Evolutionary conservation across 75 land plant genomes (phyloP).

Genomic region (Picea glauca): DNA sequence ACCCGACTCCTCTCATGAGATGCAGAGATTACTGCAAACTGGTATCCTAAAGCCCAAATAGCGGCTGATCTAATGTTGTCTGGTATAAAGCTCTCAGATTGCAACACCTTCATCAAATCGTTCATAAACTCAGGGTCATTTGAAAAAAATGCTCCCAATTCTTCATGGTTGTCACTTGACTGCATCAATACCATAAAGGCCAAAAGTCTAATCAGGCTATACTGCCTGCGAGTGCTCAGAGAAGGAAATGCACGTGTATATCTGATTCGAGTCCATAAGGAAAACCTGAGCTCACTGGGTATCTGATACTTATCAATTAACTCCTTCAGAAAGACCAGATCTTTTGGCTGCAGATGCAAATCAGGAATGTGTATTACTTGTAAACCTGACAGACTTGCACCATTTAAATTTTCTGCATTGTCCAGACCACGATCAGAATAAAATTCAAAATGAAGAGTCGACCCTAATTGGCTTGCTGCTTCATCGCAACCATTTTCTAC

Average conservation of each 20-base stretch:
- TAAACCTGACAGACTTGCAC: conserved; percentile 25
- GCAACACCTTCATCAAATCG: conserved; percentile 83
- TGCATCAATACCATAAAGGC: conserved; percentile 93
- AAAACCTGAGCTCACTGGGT: conserved; percentile 76
- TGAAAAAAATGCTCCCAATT: conserved; percentile 86
- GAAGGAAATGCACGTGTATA: conserved; percentile 81
- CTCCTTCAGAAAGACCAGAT: conserved; percentile 62
- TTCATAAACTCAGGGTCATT: conserved; percentile 99
- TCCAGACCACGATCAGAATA: conserved; percentile 27
- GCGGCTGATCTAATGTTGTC: conserved; percentile 80
- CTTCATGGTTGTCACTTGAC: conserved; percentile 94
- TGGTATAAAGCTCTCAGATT: conserved; percentile 73
- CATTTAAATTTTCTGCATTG: conserved; percentile 12
- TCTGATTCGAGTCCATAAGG: conserved; percentile 84
- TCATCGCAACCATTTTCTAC: conserved; percentile 47
- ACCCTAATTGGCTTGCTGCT: conserved; percentile 58
- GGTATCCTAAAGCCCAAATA: conserved; percentile 85
- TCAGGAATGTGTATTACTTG: conserved; percentile 76
- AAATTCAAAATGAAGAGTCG: conserved; percentile 90
- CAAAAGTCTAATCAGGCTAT: conserved; percentile 83
- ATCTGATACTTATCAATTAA: conserved; percentile 72
- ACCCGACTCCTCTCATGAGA: conserved; percentile 88
- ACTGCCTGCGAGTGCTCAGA: conserved; percentile 55
- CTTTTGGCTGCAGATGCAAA: conserved; percentile 59
- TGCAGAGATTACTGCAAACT: conserved; percentile 63